Percentiles rank a stretch among this genome's conserved stretches.
These are phyloP conservation scores for Hyaloscypha hepaticicola DNA, from an alignment of 495 filamentous ascomycete species.

Conservation along the genomic window DNA sequence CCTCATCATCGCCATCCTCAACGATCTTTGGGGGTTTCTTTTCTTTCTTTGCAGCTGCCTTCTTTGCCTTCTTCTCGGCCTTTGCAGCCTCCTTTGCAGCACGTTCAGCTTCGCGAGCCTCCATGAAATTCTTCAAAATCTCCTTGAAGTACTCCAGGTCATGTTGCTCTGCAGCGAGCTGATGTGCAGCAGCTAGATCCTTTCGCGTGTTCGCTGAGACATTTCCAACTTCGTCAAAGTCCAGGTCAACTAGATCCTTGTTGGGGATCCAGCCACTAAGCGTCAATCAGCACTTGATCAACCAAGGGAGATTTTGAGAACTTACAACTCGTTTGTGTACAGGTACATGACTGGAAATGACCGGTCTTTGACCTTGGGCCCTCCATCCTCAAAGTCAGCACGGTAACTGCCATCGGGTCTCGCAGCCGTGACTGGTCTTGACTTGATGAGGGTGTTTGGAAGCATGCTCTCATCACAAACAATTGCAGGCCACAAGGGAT, in stretches of 20 bases:
- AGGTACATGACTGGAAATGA: constrained; percentile 94
- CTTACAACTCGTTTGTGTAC: constrained; percentile 93
- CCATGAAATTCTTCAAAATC: constrained; percentile 64
- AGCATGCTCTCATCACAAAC: constrained; percentile 92
- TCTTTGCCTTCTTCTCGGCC: constrained; percentile 60
- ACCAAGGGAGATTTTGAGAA: constrained; percentile 24
- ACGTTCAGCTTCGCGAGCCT: constrained; percentile 62
- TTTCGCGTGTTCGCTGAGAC: constrained; percentile 73
- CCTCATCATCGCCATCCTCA: constrained; percentile 51
- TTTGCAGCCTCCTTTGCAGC: constrained; percentile 51
- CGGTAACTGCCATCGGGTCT: constrained; percentile 79
- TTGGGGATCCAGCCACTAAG: constrained; percentile 82
- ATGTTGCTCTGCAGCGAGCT: constrained; percentile 68
- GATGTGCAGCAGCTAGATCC: constrained; percentile 67
- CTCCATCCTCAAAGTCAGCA: constrained; percentile 78
- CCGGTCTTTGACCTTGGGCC: constrained; percentile 76
- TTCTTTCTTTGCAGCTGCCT: constrained; percentile 39
- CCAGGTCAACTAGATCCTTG: constrained; percentile 69
- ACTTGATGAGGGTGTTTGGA: constrained; percentile 64
- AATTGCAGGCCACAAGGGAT: constrained; percentile 87
- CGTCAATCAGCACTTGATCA: constrained; percentile 20
- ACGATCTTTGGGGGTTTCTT: constrained; percentile 38
- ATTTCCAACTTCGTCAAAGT: constrained; percentile 63
- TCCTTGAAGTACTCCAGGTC: constrained; percentile 74
- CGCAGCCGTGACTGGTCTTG: constrained; percentile 77